phyloP scores from a whole-genome alignment of 148 eudicot species.

The Rhododendron ovatum region DNA sequence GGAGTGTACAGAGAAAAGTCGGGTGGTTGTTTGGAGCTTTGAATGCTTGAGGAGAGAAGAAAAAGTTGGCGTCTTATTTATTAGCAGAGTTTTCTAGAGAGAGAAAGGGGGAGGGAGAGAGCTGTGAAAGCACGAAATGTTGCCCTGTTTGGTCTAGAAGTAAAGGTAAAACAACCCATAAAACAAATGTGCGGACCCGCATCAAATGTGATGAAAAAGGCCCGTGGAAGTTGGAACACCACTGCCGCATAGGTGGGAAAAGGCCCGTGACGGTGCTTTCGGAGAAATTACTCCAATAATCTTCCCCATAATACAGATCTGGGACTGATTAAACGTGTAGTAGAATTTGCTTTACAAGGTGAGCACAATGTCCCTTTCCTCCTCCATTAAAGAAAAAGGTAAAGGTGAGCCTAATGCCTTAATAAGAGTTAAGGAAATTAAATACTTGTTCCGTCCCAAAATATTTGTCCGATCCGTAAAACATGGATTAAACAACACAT shows the following conservation, averaged over 20 bases:
- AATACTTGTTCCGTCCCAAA: too few relatives aligned
- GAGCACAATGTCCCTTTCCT: neutral
- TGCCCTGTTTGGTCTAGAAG: neutral
- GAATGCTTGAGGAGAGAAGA: neutral
- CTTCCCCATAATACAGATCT: neutral
- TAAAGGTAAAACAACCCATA: neutral
- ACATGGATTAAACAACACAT: too few relatives aligned
- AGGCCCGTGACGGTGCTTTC: too few relatives aligned
- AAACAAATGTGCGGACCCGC: too few relatives aligned
- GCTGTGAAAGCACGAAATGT: neutral
- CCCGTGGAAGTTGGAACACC: too few relatives aligned
- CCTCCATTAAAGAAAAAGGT: neutral
- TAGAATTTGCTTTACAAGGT: neutral
- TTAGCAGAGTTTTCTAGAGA: neutral
- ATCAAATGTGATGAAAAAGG: too few relatives aligned
- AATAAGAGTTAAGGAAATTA: too few relatives aligned
- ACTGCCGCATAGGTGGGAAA: too few relatives aligned
- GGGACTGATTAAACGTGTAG: neutral
- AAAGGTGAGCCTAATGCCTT: neutral
- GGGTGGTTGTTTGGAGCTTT: neutral
- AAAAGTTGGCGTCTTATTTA: conserved; percentile 6
- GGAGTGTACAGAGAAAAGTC: neutral
- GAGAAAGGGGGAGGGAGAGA: neutral
- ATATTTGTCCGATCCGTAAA: too few relatives aligned
- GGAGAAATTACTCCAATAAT: too few relatives aligned